Conservation (phyloP, 257 asterid genomes). For the Plantago ovata region DNA sequence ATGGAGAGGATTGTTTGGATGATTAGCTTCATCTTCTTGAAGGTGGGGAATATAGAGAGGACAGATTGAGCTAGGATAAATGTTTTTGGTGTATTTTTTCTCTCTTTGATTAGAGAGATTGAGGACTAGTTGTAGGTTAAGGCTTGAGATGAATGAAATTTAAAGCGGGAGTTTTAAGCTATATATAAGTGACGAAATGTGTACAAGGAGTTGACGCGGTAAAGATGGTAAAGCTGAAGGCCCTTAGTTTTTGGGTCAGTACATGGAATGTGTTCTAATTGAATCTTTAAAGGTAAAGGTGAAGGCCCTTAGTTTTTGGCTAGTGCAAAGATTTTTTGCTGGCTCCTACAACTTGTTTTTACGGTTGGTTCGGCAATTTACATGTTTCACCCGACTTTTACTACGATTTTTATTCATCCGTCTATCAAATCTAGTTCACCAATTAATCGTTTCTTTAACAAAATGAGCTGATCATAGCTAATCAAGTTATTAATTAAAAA, state of each 20-base stretch:
- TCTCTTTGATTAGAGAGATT: not conserved
- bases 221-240: slow-evolving; percentile 6
- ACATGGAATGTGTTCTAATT: no score
- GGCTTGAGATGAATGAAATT: not conserved
- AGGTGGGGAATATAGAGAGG: slow-evolving; percentile 4
- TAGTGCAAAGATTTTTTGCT: no score
- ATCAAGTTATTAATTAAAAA: no score
- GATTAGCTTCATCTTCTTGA: slow-evolving; percentile 31
- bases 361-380: no score
- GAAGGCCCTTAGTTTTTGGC: not conserved
- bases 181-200: slow-evolving; percentile 17
- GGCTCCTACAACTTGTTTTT: no score
- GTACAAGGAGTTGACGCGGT: slow-evolving; percentile 19
- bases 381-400: no score
- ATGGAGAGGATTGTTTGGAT: slow-evolving; percentile 26
- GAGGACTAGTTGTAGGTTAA: slow-evolving; percentile 1
- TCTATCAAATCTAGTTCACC: no score
- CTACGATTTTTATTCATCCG: no score
- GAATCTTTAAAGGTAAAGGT: no score
- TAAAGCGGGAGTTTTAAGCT: slow-evolving; percentile 4
- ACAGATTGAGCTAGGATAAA: no score
- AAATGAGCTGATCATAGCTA: no score
- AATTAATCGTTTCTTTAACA: no score
- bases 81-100: not conserved
- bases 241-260: not conserved